Base-by-base conservation (phyloP, 1,284 basidiomycete species). In the Lentinus polychrous region DNA sequence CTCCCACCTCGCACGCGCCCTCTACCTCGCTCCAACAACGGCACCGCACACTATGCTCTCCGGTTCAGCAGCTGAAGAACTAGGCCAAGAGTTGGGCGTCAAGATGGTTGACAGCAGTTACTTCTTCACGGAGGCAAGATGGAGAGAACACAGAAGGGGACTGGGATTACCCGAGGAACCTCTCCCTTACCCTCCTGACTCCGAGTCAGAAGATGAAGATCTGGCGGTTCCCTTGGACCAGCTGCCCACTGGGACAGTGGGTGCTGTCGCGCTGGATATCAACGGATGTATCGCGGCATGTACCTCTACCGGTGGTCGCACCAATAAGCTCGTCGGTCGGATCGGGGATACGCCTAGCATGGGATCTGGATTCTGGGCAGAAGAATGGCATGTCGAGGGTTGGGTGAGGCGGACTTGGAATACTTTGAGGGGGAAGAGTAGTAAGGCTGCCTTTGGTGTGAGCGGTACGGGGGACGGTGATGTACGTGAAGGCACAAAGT, bases 401-500 rank as follows among this genome's bases (percentile, higher is more conserved):
- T 64, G 68, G 55, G 43, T 71, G 31, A 64, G 64, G 51, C 64
- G 62, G 20, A 52, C 66, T 14, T 75, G 69, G 69, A 66, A 68
- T 43, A 73, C 67, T 37, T 46, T 78, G 12, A 45, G n/a, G 22
- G 65, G 70, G 2, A 68, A 68, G 52, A 52, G 59, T 8, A 56
- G 53, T 5, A 65, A 57, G 15, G 60, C 62, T n/a, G 84, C 80
- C 1, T 68, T 92, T n/a, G 88, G 85, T 0, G 68, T 91, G 20
- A 88, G 85, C 34, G 86, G 88, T 0, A 92, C 90, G 11, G 89
- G 89, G 2, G 81, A 91, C 57, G 90, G 89, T 49, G 89, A 92
- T 66, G 86, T 89, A 36, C 49, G 59, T 54, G 15, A 23, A 15
- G 27, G 15, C 49, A 14, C 31, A 38, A 49, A 27, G 27, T 40